Base-by-base conservation (phyloP, 495 filamentous ascomycete genomes). In the Penicillium nucicola region DNA sequence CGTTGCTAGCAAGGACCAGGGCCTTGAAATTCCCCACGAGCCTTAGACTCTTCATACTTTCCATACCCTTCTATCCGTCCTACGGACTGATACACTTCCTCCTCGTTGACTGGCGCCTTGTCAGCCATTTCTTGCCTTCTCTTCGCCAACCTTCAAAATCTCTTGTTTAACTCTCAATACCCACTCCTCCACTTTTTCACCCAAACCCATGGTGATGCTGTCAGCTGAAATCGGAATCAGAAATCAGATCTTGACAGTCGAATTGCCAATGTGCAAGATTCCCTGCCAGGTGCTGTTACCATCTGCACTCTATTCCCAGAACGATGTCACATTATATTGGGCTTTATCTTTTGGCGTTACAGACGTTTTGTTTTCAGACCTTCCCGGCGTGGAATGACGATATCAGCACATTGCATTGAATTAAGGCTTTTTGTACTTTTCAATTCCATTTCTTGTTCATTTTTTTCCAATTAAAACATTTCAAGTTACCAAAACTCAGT, bases 1-100 rank as follows among this genome's bases (percentile, higher is more conserved):
- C 12, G 86, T 92, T 20, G 82, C 81, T 20, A 68, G 67, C 61
- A 70, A 67, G 50, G 62, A 66, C 25, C 56, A 65, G 43, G 56
- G 48, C 9, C 47, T 61, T 38, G 20, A 53, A 39, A 57, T 45
- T 48, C 57, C 62, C 17, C 39, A 7, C 9, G 40, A 48, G 42
- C 47, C 52, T 33, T 56, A 50, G 53, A n/a, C n/a, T 28, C 30
- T 34, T 35, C 22, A 14, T 50, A 5, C 40, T 17, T 47, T 47
- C 37, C 28, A 30, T 32, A 11, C 45, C 32, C 9, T 42, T 30
- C 45, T 41, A 36, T 39, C 17, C 31, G 25, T 50, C 23, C 13
- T 25, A 1, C 20, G 38, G 34, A 19, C 18, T 30, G 34, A n/a
- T 22, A 23, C 9, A 15, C 12, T 48, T 17, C 6, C 25, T 33